A percentile compares a stretch with the other conserved stretches of the same genome.
phyloP scores from a whole-genome alignment of 352 stramenopile genomes.

The Elongisporangium undulatum region DNA sequence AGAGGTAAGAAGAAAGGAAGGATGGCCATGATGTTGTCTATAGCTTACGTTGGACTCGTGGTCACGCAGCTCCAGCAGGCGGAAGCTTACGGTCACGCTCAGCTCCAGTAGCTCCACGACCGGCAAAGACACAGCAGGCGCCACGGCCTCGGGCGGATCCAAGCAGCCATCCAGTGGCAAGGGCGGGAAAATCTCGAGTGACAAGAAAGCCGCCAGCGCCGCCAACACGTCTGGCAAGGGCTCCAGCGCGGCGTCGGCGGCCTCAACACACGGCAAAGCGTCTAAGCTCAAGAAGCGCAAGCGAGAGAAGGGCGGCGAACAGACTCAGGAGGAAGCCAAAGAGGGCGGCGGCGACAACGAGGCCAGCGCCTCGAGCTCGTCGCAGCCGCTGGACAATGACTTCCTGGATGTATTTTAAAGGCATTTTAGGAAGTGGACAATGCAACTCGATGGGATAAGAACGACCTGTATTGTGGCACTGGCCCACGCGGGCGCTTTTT shows the following conservation, averaged over 20 bases:
- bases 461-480: neutral
- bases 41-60: neutral
- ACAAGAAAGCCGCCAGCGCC: constrained; percentile 5
- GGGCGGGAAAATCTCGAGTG: constrained; percentile 8
- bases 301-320: constrained; percentile 17
- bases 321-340: constrained; percentile 3
- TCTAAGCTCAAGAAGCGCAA: constrained; percentile 59
- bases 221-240: constrained; percentile 13
- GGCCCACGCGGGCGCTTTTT: constrained; percentile 3
- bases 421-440: neutral
- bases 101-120: neutral
- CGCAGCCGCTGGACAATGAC: constrained; percentile 25
- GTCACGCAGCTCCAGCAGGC: constrained; percentile 11
- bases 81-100: constrained; percentile 43
- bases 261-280: constrained; percentile 17
- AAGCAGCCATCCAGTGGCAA: neutral
- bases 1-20: neutral
- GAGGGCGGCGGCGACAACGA: constrained; percentile 6
- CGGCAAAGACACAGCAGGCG: neutral
- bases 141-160: neutral
- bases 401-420: constrained; percentile 59
- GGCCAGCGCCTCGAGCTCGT: constrained; percentile 15
- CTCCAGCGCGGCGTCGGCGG: constrained; percentile 19
- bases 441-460: constrained; percentile 1
- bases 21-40: neutral